Evolutionary conservation across 2,329 filamentous ascomycete genomes (phyloP).

Genomic region (Pseudohalonectria lignicola): DNA sequence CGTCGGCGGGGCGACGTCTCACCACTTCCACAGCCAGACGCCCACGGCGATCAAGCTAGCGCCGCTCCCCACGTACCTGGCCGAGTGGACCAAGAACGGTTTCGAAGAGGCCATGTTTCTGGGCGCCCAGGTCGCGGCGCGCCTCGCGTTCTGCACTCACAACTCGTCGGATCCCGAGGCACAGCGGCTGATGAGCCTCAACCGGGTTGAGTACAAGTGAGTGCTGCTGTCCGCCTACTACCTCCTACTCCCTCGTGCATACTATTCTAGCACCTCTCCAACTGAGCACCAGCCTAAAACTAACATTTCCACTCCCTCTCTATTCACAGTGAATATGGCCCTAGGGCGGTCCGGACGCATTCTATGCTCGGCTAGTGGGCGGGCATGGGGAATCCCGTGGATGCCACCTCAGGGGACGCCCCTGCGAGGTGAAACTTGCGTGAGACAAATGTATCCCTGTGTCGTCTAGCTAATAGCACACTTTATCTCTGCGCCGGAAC

Average conservation of each 20-base stretch:
- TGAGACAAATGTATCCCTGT: no score
- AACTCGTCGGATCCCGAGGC: constrained; percentile 41
- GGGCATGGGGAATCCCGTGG: no score
- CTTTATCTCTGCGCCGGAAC: no score
- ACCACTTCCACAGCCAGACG: constrained; percentile 56
- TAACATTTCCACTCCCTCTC: constrained; percentile 6
- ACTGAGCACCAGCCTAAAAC: no score
- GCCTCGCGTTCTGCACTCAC: constrained; percentile 47
- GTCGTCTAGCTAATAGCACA: no score
- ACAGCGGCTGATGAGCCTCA: constrained; percentile 45
- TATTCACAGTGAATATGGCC: constrained; percentile 36
- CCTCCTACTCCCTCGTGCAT: no score
- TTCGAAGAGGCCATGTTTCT: constrained; percentile 79
- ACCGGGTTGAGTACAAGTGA: constrained; percentile 50
- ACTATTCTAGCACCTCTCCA: no score
- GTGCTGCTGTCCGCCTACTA: constrained; percentile 13
- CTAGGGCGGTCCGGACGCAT: constrained; percentile 41
- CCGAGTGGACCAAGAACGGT: constrained; percentile 76
- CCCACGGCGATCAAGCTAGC: constrained; percentile 76
- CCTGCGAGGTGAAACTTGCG: no score
- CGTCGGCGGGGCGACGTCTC: constrained; percentile 20
- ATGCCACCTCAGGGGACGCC: no score
- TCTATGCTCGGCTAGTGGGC: constrained; percentile 36
- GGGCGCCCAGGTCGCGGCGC: constrained; percentile 73
- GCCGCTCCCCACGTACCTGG: constrained; percentile 71